phyloP scores from a whole-genome alignment of 73 alveolate genomes.

The Tetrahymena thermophila region DNA sequence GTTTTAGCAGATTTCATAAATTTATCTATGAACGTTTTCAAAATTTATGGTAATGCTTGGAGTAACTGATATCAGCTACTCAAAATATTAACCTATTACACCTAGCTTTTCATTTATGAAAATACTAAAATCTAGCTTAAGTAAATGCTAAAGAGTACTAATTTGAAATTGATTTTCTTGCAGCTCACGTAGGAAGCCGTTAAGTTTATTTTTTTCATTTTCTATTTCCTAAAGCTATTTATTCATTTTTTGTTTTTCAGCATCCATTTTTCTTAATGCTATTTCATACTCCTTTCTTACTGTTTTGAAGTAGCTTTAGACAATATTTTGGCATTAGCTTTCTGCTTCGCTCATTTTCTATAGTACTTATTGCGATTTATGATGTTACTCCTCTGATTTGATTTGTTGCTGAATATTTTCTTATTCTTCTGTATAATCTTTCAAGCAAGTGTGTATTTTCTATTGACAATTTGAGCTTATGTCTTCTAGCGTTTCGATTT shows the following conservation, averaged over 20 bases:
- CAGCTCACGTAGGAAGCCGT: background rate
- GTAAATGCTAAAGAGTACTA: background rate
- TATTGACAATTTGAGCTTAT: background rate
- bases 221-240: background rate
- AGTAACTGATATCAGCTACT: background rate
- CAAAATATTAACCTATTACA: background rate
- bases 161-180: background rate
- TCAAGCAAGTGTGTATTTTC: background rate
- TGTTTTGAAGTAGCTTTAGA: background rate
- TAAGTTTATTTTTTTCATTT: background rate
- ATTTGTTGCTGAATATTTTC: background rate
- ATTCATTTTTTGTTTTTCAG: background rate
- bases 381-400: background rate
- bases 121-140: background rate
- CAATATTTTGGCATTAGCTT: background rate
- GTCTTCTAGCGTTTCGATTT: background rate
- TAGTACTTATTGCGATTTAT: background rate
- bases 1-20: background rate
- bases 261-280: background rate
- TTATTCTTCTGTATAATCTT: background rate
- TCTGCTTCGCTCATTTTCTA: background rate
- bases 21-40: background rate
- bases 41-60: background rate
- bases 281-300: background rate
- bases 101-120: background rate